phyloP scores from a whole-genome alignment of 2,329 filamentous ascomycete genomes.

The Xylaria sp. region DNA sequence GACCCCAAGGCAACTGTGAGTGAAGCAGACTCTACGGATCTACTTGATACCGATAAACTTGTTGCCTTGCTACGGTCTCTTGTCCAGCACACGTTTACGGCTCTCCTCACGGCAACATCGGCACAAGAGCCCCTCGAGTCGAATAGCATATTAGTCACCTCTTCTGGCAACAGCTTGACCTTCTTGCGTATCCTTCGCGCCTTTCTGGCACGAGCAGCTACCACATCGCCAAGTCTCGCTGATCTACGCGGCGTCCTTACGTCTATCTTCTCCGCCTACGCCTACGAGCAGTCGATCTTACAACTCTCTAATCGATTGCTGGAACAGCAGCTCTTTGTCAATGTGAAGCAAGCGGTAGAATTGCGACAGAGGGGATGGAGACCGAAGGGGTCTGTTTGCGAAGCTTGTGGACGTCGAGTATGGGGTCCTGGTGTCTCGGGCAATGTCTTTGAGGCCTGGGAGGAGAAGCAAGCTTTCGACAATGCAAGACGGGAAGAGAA shows the following conservation, averaged over 20 bases:
- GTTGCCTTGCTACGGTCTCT: conserved; percentile 65
- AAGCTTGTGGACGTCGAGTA: conserved; percentile 72
- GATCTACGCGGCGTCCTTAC: conserved; percentile 79
- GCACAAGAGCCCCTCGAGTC: conserved; percentile 34
- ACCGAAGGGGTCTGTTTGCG: conserved; percentile 78
- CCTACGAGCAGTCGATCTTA: conserved; percentile 88
- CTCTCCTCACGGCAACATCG: conserved; percentile 73
- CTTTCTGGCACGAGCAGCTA: conserved; percentile 78
- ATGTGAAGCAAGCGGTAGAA: conserved; percentile 67
- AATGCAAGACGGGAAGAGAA: conserved; percentile 41
- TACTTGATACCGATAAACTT: conserved; percentile 55
- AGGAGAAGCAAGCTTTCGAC: conserved; percentile 52
- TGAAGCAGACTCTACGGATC: conserved; percentile 22
- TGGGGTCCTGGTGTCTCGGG: conserved; percentile 85
- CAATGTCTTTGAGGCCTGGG: conserved; percentile 77
- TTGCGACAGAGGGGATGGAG: conserved; percentile 84
- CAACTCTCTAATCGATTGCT: conserved; percentile 79
- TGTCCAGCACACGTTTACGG: conserved; percentile 87
- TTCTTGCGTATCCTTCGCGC: conserved; percentile 86
- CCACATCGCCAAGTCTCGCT: conserved; percentile 76
- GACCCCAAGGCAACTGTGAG: conserved; percentile 22
- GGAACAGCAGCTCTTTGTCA: conserved; percentile 81
- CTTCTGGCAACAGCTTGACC: conserved; percentile 55
- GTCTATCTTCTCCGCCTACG: conserved; percentile 91
- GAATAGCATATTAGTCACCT: conserved; percentile 33